Conservation (phyloP, 495 filamentous ascomycete species). For the Halenospora varia region DNA sequence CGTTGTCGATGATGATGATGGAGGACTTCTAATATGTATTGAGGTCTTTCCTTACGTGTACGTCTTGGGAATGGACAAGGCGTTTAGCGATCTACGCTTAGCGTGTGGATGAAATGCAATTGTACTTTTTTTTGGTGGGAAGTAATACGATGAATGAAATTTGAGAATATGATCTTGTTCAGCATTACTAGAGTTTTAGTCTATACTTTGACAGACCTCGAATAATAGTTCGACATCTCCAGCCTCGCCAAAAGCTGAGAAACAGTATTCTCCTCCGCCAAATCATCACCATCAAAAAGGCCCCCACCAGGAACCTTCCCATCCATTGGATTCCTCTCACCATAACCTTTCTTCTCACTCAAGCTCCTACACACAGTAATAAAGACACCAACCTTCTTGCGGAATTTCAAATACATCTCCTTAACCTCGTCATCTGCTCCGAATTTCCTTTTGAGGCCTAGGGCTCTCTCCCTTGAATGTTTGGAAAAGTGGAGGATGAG, state of each 20-base stretch:
- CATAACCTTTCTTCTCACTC: slow-evolving; percentile 53
- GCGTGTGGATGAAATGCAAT: no score
- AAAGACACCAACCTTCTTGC: slow-evolving; percentile 66
- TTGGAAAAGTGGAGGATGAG: slow-evolving; percentile 66
- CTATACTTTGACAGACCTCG: slow-evolving; percentile 13
- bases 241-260: slow-evolving; percentile 49
- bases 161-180: no score
- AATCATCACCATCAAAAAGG: slow-evolving; percentile 30
- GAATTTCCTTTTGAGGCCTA: slow-evolving; percentile 19
- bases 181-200: no score
- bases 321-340: slow-evolving; percentile 37
- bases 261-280: slow-evolving; percentile 40
- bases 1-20: no score
- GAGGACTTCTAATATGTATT: no score
- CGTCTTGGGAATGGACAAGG: no score
- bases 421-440: slow-evolving; percentile 42
- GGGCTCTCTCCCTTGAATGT: slow-evolving; percentile 31
- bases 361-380: slow-evolving; percentile 57
- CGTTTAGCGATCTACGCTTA: no score
- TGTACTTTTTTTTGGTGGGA: no score
- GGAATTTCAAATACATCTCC: slow-evolving; percentile 58
- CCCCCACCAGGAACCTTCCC: slow-evolving; percentile 17
- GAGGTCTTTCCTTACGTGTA: no score
- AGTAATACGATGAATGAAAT: no score
- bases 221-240: slow-evolving; percentile 60